phyloP scores from a whole-genome alignment of 1,284 basidiomycete genomes.

The Tausonia pullulans region DNA sequence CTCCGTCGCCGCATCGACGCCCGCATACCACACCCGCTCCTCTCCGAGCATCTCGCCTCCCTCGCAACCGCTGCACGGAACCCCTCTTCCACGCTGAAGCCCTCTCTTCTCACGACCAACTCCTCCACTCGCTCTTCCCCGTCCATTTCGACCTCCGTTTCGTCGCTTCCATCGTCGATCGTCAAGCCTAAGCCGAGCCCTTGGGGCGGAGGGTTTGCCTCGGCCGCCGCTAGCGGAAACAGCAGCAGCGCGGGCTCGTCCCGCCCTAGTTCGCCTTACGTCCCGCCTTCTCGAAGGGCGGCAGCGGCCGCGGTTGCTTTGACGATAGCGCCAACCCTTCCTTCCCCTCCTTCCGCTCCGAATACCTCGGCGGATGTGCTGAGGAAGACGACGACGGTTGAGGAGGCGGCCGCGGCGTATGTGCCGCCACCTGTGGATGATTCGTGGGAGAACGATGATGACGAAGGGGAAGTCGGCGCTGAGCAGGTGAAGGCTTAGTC shows the following conservation, averaged over 20 bases:
- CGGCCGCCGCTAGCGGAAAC: too few species aligned
- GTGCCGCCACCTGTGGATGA: too few species aligned
- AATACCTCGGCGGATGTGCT: not conserved
- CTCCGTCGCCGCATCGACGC: conserved; percentile 69
- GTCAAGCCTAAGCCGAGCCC: conserved; percentile 10
- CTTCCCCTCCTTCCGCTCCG: not conserved
- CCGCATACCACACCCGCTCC: conserved; percentile 55
- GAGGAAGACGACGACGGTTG: too few species aligned
- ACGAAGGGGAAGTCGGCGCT: too few species aligned
- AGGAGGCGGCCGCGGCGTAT: too few species aligned
- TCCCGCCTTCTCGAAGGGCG: not conserved
- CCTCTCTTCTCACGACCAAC: conserved; percentile 1
- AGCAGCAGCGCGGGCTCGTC: too few species aligned
- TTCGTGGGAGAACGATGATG: too few species aligned
- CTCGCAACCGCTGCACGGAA: not conserved
- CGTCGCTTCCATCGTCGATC: not conserved
- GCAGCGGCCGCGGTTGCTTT: not conserved
- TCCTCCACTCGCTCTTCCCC: not conserved
- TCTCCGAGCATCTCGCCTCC: conserved; percentile 40
- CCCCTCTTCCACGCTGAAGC: not conserved
- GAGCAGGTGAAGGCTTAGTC: too few species aligned
- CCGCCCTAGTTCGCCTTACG: conserved; percentile 1
- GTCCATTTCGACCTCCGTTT: not conserved
- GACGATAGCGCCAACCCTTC: not conserved
- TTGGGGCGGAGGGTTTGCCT: not conserved